Percentiles rank a stretch among this genome's conserved stretches.
These are phyloP conservation scores for Gaultheria prostrata DNA, from an alignment of 148 eudicot genomes.

Conservation along the genomic window DNA sequence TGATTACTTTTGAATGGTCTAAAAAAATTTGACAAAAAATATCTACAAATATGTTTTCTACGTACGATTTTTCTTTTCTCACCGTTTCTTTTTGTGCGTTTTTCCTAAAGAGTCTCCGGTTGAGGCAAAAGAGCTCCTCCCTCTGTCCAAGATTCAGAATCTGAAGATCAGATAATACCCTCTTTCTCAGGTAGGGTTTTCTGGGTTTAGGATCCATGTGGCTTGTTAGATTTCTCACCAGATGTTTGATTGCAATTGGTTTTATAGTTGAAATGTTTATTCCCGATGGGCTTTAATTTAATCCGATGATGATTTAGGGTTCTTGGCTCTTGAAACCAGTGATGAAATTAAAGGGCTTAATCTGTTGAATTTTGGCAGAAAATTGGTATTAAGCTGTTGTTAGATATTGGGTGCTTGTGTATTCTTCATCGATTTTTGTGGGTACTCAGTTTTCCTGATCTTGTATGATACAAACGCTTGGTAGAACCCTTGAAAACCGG, in stretches of 20 bases:
- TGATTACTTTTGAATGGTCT: too few species aligned
- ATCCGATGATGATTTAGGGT: not conserved
- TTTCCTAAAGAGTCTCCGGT: not conserved
- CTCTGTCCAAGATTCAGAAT: not conserved
- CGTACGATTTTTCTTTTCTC: too few species aligned
- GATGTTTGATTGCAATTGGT: not conserved
- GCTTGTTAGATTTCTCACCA: not conserved
- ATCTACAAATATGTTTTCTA: too few species aligned
- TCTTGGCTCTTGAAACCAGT: constrained; percentile 3
- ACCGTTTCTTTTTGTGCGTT: too few species aligned
- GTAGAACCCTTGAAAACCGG: too few species aligned
- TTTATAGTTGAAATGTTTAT: not conserved
- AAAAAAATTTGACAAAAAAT: too few species aligned
- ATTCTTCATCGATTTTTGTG: not conserved
- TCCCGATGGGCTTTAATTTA: not conserved
- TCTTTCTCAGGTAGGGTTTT: not conserved
- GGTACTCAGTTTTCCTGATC: too few species aligned
- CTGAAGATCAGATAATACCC: too few species aligned
- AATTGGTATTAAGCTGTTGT: not conserved
- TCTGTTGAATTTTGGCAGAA: not conserved
- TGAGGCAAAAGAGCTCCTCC: not conserved
- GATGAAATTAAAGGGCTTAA: not conserved
- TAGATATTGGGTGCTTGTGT: not conserved
- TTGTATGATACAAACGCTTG: too few species aligned
- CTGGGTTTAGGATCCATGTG: not conserved